These are phyloP conservation scores for Globisporangium heterothallicum DNA, from an alignment of 352 stramenopile species.

Conservation along the genomic window DNA sequence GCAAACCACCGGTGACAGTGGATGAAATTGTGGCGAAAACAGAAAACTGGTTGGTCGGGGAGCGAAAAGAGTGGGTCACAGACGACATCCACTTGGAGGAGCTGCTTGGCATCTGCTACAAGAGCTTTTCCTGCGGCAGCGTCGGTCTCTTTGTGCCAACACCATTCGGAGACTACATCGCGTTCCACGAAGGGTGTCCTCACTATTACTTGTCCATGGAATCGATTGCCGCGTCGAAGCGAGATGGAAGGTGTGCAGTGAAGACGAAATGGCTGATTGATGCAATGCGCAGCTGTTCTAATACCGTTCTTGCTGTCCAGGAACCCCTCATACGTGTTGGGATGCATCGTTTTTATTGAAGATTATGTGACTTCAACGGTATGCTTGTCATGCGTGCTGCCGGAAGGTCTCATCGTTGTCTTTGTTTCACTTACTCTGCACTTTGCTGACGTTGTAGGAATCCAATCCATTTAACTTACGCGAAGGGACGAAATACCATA, in stretches of 20 bases:
- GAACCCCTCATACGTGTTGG: slow-evolving; percentile 74
- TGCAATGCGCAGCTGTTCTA: background rate
- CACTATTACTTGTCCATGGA: slow-evolving; percentile 80
- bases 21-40: slow-evolving; percentile 16
- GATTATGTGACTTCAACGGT: slow-evolving; percentile 59
- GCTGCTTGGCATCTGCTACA: slow-evolving; percentile 78
- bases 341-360: slow-evolving; percentile 80
- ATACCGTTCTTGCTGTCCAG: slow-evolving; percentile 15
- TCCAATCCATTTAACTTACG: slow-evolving; percentile 67
- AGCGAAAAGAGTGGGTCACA: slow-evolving; percentile 41
- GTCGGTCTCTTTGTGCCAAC: slow-evolving; percentile 76
- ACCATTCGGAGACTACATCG: slow-evolving; percentile 79
- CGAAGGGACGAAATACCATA: slow-evolving; percentile 66
- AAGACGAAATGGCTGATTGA: background rate
- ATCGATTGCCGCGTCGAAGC: slow-evolving; percentile 70
- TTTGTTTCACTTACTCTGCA: slow-evolving; percentile 1
- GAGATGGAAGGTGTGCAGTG: slow-evolving; percentile 31
- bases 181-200: slow-evolving; percentile 79
- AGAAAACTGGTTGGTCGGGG: slow-evolving; percentile 28
- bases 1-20: background rate
- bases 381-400: slow-evolving; percentile 1
- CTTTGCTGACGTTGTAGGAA: slow-evolving; percentile 19
- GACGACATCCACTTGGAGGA: slow-evolving; percentile 69
- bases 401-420: background rate
- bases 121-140: slow-evolving; percentile 65